phyloP scores from a whole-genome alignment of 2,329 filamentous ascomycete species.

The Fusarium nelsonii region DNA sequence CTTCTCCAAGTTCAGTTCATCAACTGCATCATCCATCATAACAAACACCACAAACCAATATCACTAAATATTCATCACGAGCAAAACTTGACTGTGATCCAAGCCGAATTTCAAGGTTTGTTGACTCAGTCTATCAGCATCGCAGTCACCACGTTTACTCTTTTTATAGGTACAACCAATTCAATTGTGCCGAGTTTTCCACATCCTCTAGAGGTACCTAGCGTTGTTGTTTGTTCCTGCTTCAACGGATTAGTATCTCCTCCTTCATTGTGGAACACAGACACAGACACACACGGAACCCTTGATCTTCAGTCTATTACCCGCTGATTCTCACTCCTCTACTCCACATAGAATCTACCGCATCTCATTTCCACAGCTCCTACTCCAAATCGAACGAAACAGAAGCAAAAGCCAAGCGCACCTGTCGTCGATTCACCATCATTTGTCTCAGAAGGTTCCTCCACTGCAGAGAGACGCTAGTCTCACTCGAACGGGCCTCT shows the following conservation, averaged over 20 bases:
- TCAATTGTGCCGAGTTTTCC: constrained; percentile 6
- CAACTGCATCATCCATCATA: constrained; percentile 37
- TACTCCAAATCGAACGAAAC: constrained; percentile 6
- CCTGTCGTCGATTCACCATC: constrained; percentile 33
- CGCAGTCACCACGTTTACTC: constrained; percentile 5
- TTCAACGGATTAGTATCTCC: not conserved
- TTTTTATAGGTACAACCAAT: constrained; percentile 10
- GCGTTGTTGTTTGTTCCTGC: not conserved
- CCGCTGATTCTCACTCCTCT: constrained; percentile 26
- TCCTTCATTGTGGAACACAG: constrained; percentile 9
- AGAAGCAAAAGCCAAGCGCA: constrained; percentile 8
- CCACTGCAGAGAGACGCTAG: constrained; percentile 34
- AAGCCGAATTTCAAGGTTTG: not conserved
- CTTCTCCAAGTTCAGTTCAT: constrained; percentile 28
- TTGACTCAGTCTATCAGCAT: constrained; percentile 1
- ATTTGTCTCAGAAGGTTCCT: constrained; percentile 39
- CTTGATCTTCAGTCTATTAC: constrained; percentile 36
- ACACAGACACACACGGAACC: constrained; percentile 1
- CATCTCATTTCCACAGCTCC: not conserved
- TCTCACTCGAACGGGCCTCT: constrained; percentile 37
- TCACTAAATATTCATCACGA: constrained; percentile 18
- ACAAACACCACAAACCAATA: constrained; percentile 26
- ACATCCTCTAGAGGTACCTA: not conserved
- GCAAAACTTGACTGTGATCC: not conserved
- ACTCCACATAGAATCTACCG: constrained; percentile 24